Evolutionary conservation across 2,329 filamentous ascomycete species (phyloP).

Genomic region (Fusarium compactum): DNA sequence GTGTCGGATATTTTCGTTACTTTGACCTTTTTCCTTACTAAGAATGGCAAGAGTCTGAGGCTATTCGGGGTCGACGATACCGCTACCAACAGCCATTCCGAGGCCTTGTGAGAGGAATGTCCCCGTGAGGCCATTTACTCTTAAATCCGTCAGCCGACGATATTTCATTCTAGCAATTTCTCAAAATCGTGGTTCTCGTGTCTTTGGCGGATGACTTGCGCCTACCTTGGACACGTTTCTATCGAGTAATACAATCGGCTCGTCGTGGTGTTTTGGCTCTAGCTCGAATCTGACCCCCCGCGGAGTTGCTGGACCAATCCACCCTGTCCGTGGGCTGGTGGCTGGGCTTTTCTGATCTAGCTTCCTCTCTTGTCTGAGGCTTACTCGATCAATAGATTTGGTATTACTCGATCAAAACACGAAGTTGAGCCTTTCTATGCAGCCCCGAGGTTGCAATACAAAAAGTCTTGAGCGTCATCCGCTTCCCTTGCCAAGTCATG

Average conservation of each 20-base stretch:
- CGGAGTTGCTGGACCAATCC: constrained; percentile 10
- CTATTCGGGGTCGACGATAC: constrained; percentile 11
- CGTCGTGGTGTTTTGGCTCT: constrained; percentile 15
- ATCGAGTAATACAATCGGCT: constrained; percentile 34
- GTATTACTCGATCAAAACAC: constrained; percentile 36
- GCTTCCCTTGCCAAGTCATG: background rate
- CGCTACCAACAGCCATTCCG: background rate
- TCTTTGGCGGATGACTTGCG: constrained; percentile 16
- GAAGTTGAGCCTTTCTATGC: constrained; percentile 11
- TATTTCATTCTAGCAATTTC: background rate
- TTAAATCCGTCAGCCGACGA: constrained; percentile 8
- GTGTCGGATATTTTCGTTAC: background rate
- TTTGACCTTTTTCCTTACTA: constrained; percentile 1
- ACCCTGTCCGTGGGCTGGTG: constrained; percentile 1
- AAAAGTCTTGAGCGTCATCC: constrained; percentile 20
- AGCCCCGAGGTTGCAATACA: constrained; percentile 6
- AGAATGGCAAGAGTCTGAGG: constrained; percentile 2
- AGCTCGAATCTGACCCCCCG: constrained; percentile 9
- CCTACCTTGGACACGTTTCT: constrained; percentile 12
- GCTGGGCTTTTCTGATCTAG: constrained; percentile 4
- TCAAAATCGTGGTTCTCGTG: constrained; percentile 5
- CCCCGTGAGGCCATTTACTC: background rate
- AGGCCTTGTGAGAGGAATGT: background rate
- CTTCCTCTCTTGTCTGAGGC: constrained; percentile 2
- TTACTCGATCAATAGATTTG: constrained; percentile 10